Conservation (phyloP, 2,329 filamentous ascomycete genomes). For the Fusarium sp. region DNA sequence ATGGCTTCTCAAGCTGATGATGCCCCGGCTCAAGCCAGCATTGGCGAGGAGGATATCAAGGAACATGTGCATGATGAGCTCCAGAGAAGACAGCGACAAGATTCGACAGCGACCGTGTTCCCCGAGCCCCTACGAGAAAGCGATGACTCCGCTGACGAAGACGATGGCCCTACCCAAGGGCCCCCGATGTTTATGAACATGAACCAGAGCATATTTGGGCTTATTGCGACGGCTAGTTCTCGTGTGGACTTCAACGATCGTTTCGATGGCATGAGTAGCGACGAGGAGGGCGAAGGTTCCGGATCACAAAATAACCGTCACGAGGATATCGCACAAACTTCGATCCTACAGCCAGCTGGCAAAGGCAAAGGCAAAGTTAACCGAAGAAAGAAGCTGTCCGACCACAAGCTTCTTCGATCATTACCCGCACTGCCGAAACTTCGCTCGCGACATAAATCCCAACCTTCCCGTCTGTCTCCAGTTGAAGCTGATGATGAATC, state of each 20-base stretch:
- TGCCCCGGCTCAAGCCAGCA: constrained; percentile 39
- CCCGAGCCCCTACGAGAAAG: constrained; percentile 66
- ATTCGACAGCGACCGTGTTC: constrained; percentile 56
- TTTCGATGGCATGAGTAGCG: constrained; percentile 83
- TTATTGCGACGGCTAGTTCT: constrained; percentile 90
- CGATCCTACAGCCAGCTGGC: constrained; percentile 54
- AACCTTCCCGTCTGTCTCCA: constrained; percentile 57
- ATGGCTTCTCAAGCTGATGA: constrained; percentile 43
- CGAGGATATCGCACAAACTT: constrained; percentile 58
- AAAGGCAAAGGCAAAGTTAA: constrained; percentile 53
- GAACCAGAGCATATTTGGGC: constrained; percentile 94
- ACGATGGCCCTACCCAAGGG: constrained; percentile 59
- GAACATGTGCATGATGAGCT: constrained; percentile 60
- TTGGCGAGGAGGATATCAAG: constrained; percentile 54
- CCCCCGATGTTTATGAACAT: constrained; percentile 75
- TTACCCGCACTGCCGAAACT: constrained; percentile 70
- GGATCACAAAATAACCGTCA: constrained; percentile 57
- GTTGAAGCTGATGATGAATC: constrained; percentile 53
- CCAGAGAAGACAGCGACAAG: constrained; percentile 59
- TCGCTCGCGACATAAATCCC: constrained; percentile 58
- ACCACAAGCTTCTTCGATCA: constrained; percentile 74
- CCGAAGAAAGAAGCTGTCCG: constrained; percentile 73
- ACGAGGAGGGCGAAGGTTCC: constrained; percentile 80
- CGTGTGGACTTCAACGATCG: constrained; percentile 84
- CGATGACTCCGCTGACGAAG: constrained; percentile 64